Base-by-base conservation (phyloP, 345 rosid species). In the Physaria fendleri region DNA sequence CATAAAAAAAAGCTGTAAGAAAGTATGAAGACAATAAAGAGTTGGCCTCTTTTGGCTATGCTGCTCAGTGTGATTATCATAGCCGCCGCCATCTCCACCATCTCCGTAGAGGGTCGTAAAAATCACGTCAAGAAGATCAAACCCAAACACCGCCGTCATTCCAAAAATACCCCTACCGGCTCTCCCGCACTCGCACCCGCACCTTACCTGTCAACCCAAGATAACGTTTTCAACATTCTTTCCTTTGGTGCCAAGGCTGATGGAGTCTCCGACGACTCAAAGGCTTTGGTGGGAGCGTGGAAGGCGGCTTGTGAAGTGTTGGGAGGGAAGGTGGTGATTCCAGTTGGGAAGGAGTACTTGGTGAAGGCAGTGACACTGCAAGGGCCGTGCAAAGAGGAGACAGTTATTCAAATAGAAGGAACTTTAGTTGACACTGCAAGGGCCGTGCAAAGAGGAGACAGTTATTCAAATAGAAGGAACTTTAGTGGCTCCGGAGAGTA, bases 401-500 rank as follows among this genome's bases (percentile, higher is more conserved):
- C 56, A 7, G 8, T 70, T 18, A 4, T 70, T 70, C 90, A 90
- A 82, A 71, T 91, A 34, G 87, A 91, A 67, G 98, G 98, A 66
- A 79, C 48, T 44, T 56, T 91, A 15, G 61, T 79, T n/a, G n/a
- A n/a, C n/a, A n/a, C n/a, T n/a, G n/a, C 51, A 55, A 62, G 74
- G 74, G 27, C 64, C 74, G 15, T 70, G 74, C 59, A 56, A 56
- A 46, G 64, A 23, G 16, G 62, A 70, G 15, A 56, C 56, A 7
- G 8, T 70, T 18, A 4, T 70, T 70, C 90, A 90, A 82, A 71
- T 91, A 34, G 87, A 91, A 67, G 98, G 98, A 66, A 79, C 48
- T 44, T 56, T 91, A 15, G 61, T 79, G 42, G 94, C 95, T 56
- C 95, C 91, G 12, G 76, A 75, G 25, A 69, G 73, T 38, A 74